Percentiles rank a stretch among this genome's conserved stretches.
phyloP scores from a whole-genome alignment of 805 yeast species.

The Wickerhamomyces bovis region DNA sequence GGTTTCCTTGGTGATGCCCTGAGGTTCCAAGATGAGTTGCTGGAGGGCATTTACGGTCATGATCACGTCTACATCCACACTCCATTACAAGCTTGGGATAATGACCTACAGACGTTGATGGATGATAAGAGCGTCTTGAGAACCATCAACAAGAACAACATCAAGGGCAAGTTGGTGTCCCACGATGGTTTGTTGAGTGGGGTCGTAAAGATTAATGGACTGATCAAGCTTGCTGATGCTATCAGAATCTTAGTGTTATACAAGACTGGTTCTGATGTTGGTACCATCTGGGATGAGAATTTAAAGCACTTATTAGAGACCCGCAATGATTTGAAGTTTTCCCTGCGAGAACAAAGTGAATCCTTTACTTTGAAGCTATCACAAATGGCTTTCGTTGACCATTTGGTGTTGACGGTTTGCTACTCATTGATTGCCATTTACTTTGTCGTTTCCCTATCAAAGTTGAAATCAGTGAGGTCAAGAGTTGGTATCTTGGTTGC shows the following conservation, averaged over 20 bases:
- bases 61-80: slow-evolving; percentile 26
- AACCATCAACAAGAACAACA: slow-evolving; percentile 32
- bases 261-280: slow-evolving; percentile 13
- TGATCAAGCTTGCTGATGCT: slow-evolving; percentile 35
- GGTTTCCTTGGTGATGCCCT: slow-evolving; percentile 30
- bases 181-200: slow-evolving; percentile 32
- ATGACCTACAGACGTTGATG: slow-evolving; percentile 22
- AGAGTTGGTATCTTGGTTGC: slow-evolving; percentile 40
- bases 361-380: slow-evolving; percentile 2
- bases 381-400: slow-evolving; percentile 14
- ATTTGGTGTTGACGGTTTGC: slow-evolving; percentile 17
- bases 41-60: slow-evolving; percentile 16
- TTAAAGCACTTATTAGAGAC: slow-evolving; percentile 14
- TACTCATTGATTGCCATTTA: slow-evolving; percentile 28
- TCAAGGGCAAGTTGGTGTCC: slow-evolving; percentile 18
- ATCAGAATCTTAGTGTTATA: slow-evolving; percentile 32
- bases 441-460: slow-evolving; percentile 32
- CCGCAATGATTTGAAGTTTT: neutral
- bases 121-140: slow-evolving; percentile 31
- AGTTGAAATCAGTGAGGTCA: slow-evolving; percentile 39
- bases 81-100: slow-evolving; percentile 40
- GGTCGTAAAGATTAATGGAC: slow-evolving; percentile 36
- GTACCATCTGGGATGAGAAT: slow-evolving; percentile 28
- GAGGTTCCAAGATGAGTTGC: slow-evolving; percentile 28
- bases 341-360: neutral